phyloP scores from a whole-genome alignment of 129 eudicot species.

The Gnaphalium uliginosum region DNA sequence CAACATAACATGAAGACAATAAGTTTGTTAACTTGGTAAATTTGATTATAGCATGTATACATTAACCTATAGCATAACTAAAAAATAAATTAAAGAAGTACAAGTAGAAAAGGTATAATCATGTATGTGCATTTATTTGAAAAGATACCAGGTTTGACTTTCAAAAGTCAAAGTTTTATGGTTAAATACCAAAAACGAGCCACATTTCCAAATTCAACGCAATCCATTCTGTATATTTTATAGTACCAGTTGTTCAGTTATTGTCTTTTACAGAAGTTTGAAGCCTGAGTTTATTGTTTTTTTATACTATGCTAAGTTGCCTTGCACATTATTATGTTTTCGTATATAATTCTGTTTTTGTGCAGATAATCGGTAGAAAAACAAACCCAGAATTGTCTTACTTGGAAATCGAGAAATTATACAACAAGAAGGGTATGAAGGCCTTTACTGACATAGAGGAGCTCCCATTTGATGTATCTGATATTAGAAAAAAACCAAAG shows the following conservation, averaged over 20 bases:
- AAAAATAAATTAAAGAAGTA: not conserved
- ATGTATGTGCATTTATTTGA: not conserved
- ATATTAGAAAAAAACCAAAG: constrained; percentile 33
- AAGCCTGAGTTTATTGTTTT: not conserved
- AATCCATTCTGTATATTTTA: not conserved
- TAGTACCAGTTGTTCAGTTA: constrained; percentile 4
- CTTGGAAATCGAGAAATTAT: constrained; percentile 66
- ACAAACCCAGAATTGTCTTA: constrained; percentile 58
- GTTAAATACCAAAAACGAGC: not conserved
- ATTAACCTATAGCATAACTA: not conserved
- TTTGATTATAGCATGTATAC: not conserved
- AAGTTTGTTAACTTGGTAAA: not conserved
- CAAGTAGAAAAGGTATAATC: not conserved
- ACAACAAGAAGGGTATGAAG: constrained; percentile 60
- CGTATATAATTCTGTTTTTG: constrained; percentile 5
- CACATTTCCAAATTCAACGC: not conserved
- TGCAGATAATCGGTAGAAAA: constrained; percentile 76
- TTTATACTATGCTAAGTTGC: not conserved
- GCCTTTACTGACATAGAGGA: constrained; percentile 50
- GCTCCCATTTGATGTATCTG: constrained; percentile 62
- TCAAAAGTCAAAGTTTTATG: constrained; percentile 22
- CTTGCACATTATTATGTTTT: constrained; percentile 2
- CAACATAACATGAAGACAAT: constrained; percentile 1
- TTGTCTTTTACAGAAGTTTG: not conserved
- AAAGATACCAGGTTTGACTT: not conserved